phyloP scores from a whole-genome alignment of 192 early-diverging fungal genomes.

The Coemansia sp. region DNA sequence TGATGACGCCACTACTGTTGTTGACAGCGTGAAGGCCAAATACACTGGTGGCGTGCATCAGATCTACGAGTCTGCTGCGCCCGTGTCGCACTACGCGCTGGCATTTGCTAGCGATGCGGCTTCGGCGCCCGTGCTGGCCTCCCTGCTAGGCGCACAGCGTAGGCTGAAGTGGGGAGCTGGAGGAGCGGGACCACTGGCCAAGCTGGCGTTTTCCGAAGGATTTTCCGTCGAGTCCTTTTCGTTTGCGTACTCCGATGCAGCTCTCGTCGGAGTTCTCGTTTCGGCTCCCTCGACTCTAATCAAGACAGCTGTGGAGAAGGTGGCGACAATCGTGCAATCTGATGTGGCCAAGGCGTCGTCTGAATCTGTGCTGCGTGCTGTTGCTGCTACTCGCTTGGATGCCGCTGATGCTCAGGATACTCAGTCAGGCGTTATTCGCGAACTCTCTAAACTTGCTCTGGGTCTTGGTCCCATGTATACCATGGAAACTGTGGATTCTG shows the following conservation, averaged over 20 bases:
- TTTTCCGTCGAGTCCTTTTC: slow-evolving; percentile 76
- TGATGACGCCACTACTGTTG: slow-evolving; percentile 26
- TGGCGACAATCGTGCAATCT: slow-evolving; percentile 64
- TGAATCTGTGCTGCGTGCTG: slow-evolving; percentile 67
- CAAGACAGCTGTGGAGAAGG: slow-evolving; percentile 63
- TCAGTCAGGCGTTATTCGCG: slow-evolving; percentile 24
- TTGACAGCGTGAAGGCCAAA: slow-evolving; percentile 52
- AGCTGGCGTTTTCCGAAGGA: slow-evolving; percentile 61
- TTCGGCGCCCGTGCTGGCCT: slow-evolving; percentile 65
- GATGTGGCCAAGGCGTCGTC: slow-evolving; percentile 54
- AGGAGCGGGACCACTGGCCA: slow-evolving; percentile 67
- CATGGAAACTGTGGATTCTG: slow-evolving; percentile 28
- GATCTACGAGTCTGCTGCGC: slow-evolving; percentile 63
- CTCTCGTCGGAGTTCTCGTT: slow-evolving; percentile 85
- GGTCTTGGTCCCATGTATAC: slow-evolving; percentile 19
- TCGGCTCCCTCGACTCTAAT: slow-evolving; percentile 61
- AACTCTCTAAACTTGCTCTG: slow-evolving; percentile 23
- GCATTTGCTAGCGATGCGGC: slow-evolving; percentile 81
- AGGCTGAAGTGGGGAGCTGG: slow-evolving; percentile 67
- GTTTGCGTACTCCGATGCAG: slow-evolving; percentile 88
- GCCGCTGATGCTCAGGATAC: slow-evolving; percentile 22
- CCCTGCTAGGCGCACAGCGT: slow-evolving; percentile 63
- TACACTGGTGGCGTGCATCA: slow-evolving; percentile 89
- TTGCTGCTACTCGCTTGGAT: slow-evolving; percentile 49
- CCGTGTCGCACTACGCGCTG: slow-evolving; percentile 71